A percentile compares a stretch with the other conserved stretches of the same genome.
Evolutionary conservation across 345 rosid genomes (phyloP).

Genomic region (Citrus cavaleriei): DNA sequence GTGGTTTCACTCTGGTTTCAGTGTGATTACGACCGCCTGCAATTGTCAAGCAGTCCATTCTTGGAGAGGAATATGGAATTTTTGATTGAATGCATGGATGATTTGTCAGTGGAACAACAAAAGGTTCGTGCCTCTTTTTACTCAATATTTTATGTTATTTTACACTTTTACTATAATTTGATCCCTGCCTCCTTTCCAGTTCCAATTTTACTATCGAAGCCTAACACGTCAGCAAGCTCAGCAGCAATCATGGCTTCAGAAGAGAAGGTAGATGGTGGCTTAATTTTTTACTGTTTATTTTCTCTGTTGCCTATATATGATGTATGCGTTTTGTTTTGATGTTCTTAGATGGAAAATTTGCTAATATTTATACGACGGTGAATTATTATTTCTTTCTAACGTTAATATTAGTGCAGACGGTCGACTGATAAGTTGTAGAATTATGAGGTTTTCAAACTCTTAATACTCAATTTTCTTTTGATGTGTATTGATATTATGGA

Average conservation of each 20-base stretch:
- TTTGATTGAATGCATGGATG: conserved; percentile 98
- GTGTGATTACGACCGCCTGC: conserved; percentile 94
- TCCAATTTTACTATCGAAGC: conserved; percentile 80
- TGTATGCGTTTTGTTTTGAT: background rate
- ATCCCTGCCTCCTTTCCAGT: conserved; percentile 40
- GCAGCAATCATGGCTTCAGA: conserved; percentile 99
- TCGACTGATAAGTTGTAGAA: background rate
- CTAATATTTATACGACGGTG: background rate
- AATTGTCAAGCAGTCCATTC: conserved; percentile 75
- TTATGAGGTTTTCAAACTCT: background rate
- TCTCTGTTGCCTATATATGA: background rate
- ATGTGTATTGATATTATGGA: too few relatives aligned
- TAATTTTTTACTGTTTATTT: background rate
- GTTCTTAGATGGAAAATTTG: background rate
- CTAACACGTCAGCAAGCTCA: conserved; percentile 94
- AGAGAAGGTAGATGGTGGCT: conserved; percentile 60
- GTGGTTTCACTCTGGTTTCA: conserved; percentile 14
- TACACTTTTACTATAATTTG: conserved; percentile 3
- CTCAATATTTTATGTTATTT: background rate
- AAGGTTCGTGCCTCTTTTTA: conserved; percentile 48
- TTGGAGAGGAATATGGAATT: conserved; percentile 92
- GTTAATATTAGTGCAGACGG: background rate
- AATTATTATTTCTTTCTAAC: background rate
- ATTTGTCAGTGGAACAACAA: conserved; percentile 83
- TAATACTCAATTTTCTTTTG: too few relatives aligned